phyloP scores from a whole-genome alignment of 2,329 filamentous ascomycete genomes.

The Aspergillus sp. region DNA sequence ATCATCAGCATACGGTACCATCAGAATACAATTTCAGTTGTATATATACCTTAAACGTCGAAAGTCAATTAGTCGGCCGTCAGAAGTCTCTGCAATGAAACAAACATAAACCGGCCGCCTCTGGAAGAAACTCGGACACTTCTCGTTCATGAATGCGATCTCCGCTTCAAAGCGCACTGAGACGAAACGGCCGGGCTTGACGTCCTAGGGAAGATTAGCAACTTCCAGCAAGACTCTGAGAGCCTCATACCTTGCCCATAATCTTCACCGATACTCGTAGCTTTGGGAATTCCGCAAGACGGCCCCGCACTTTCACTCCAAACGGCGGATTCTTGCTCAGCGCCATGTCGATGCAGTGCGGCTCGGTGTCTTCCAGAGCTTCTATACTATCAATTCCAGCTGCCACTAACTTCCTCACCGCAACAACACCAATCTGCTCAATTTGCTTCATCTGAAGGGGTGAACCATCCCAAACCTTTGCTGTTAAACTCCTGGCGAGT shows the following conservation, averaged over 20 bases:
- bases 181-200: constrained; percentile 43
- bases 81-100: constrained; percentile 69
- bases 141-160: constrained; percentile 71
- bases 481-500: constrained; percentile 72
- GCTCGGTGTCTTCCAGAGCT: constrained; percentile 65
- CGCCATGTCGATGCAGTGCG: constrained; percentile 72
- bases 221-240: constrained; percentile 18
- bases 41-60: constrained; percentile 53
- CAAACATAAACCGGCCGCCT: constrained; percentile 67
- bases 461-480: constrained; percentile 78
- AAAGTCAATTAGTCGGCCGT: constrained; percentile 70
- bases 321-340: constrained; percentile 80
- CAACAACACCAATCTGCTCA: constrained; percentile 71
- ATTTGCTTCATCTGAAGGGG: constrained; percentile 81
- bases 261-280: constrained; percentile 56
- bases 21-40: background rate
- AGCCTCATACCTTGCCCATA: constrained; percentile 43
- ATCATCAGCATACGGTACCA: constrained; percentile 21
- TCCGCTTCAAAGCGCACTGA: constrained; percentile 64
- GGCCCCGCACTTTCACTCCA: constrained; percentile 67
- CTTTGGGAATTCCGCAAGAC: constrained; percentile 70
- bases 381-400: constrained; percentile 71
- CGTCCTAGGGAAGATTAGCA: constrained; percentile 27
- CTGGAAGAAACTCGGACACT: constrained; percentile 60
- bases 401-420: constrained; percentile 70